Evolutionary conservation across 805 yeast species (phyloP), one percentile per base, ranked within the genome.

Genomic region (Jamesozyma hellenica): DNA sequence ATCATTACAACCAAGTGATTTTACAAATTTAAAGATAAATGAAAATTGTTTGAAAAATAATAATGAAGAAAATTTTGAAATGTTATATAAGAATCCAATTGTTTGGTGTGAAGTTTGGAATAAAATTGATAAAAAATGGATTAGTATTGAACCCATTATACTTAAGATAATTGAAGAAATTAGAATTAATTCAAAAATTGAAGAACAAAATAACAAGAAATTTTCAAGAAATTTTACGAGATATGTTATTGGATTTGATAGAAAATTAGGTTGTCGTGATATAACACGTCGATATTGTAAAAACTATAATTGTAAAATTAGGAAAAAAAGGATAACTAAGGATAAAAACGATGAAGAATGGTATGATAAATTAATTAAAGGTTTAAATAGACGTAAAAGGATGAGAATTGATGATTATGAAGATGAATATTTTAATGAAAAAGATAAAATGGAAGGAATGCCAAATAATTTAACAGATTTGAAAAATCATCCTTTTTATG

Each of bases 71-170:
- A 15, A 43, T 2, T 42, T 44, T 29, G 43, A 40, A 14, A 48
- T 44, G 23, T 36, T 41, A 25, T 44, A 58, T 35, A 52, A 53
- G 8, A 80, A 66, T 51, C 96, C 96, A 0, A 70, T 87, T 0
- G 87, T 80, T 53, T 92, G 98, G 98, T 78, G 78, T 17, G 98
- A 92, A 56, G 95, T 83, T 0, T 90, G 95, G 95, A 88, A 90
- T 55, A 71, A 72, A 37, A 74, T 71, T 42, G 62, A 75, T 4
- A 70, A 76, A 42, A 73, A 69, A 36, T 90, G 96, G 94, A 71
- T 87, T n/a, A 75, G 94, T 2, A 68, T 87, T 2, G 98, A 92
- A 52, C 92, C 96, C 0, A 64, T 79, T 0, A 78, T 79, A 23
- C 70, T 79, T 41, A 60, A 73, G 41, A 59, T 71, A 8, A 74